Percentiles rank a stretch among this genome's conserved stretches.
Conservation (phyloP, 2,329 filamentous ascomycete genomes). For the Diaporthe vexans region DNA sequence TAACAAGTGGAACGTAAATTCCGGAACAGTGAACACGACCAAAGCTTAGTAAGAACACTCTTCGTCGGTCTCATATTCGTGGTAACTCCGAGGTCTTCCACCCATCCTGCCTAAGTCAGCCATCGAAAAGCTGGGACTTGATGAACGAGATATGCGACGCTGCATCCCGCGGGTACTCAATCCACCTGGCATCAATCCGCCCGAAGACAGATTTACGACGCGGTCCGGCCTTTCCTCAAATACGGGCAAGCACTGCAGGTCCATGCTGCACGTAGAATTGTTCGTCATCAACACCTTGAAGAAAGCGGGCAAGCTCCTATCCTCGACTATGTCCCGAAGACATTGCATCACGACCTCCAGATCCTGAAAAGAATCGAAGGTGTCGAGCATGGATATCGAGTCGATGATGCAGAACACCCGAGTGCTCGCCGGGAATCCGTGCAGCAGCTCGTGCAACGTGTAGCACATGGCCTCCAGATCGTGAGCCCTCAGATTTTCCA, state of each 20-base stretch:
- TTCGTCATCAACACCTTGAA: slow-evolving; percentile 27
- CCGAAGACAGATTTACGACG: background rate
- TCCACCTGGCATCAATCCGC: background rate
- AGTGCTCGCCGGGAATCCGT: slow-evolving; percentile 8
- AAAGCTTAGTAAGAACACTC: background rate
- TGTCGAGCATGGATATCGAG: slow-evolving; percentile 12
- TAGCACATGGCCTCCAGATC: slow-evolving; percentile 20
- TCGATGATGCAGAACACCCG: slow-evolving; percentile 32
- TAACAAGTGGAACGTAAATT: background rate
- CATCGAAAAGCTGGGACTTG: background rate
- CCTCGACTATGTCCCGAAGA: slow-evolving; percentile 4
- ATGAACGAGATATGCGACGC: background rate
- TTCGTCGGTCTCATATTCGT: slow-evolving; percentile 9
- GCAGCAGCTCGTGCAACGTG: background rate
- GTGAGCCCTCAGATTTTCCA: background rate
- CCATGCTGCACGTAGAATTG: slow-evolving; percentile 8
- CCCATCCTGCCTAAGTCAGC: background rate
- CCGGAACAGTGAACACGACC: background rate
- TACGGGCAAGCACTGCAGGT: background rate
- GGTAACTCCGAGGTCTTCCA: background rate
- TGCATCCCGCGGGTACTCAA: background rate
- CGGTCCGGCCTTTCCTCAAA: slow-evolving; percentile 4
- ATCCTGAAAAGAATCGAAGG: background rate
- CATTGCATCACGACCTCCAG: background rate
- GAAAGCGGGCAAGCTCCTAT: slow-evolving; percentile 21